Evolutionary conservation across 805 yeast genomes (phyloP), one percentile per base, ranked within the genome.

Genomic region (Lachancea lanzarotensis): DNA sequence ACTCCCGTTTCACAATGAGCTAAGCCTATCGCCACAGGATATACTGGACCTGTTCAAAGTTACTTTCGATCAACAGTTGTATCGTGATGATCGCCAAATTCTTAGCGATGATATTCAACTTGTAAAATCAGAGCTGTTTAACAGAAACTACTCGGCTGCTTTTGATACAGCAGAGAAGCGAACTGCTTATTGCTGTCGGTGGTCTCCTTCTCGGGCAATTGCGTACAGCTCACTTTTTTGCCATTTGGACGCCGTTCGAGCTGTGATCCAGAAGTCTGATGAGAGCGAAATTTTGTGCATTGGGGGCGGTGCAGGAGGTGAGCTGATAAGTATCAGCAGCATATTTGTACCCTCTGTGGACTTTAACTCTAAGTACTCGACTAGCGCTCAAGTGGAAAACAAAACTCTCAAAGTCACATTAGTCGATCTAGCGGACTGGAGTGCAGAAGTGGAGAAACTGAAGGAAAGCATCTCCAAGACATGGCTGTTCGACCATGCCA

Each of bases 301-400:
- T 31, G 96, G 96, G 16, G 96, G 95, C 19, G 96, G 96, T 30
- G 96, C 96, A 0, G 86, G 91, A 3, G 85, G 88, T 2, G 96
- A 88, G 59, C 63, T 87, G 19, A 78, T 79, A 27, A 76, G 77
- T 0, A 56, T 86, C 35, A 77, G 78, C 1, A 72, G 89, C 15
- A 67, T 84, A 1, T 81, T 79, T 49, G 68, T 70, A 1, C 63
- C 68, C 35, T 45, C 59, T 3, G 51, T 64, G 56, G 57, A 57
- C 40, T 55, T 55, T 25, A 48, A 45, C 22, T 50, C 54, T 2
- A 50, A 57, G 20, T 53, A 52, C 40, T 34, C 51, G 2, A 46
- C 46, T 11, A 32, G 12, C 2, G 39, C 45, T 15, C 15, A 36
- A 18, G 39, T 29, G 5, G 40, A 44, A n/a, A 9, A 38, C 4